These are phyloP conservation scores for Eragrostis curvula DNA, from an alignment of 176 grass and related monocot genomes.

Conservation along the genomic window DNA sequence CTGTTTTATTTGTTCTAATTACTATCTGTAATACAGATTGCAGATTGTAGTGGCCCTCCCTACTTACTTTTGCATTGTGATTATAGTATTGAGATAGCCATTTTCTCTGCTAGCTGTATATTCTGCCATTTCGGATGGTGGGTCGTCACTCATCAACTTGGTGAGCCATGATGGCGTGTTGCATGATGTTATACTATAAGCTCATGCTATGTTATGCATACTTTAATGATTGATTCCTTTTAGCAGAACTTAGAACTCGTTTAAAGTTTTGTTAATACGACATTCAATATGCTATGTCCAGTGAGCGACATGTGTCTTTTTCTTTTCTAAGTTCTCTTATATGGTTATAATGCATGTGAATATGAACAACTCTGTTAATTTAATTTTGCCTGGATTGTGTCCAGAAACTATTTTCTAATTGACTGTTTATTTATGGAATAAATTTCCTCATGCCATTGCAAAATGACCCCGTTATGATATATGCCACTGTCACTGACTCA, in stretches of 20 bases:
- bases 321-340: neutral
- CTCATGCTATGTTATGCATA: neutral
- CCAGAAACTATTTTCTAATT: neutral
- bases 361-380: neutral
- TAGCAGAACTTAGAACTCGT: neutral
- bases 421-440: no score
- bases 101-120: conserved; percentile 1
- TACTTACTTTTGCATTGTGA: conserved; percentile 12
- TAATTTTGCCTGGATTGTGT: neutral
- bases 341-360: neutral
- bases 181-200: neutral
- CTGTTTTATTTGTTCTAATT: neutral
- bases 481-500: no score
- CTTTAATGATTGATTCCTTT: conserved; percentile 1
- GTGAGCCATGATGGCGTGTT: neutral
- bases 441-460: no score
- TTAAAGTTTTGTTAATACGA: neutral
- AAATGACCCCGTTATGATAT: no score
- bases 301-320: neutral
- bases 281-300: neutral
- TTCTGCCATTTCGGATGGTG: conserved; percentile 26
- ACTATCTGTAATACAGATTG: conserved; percentile 11
- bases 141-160: neutral
- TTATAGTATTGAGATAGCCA: neutral
- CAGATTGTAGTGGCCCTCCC: conserved; percentile 7